Base-by-base conservation (phyloP, 2,329 filamentous ascomycete species). In the Fusarium citri region DNA sequence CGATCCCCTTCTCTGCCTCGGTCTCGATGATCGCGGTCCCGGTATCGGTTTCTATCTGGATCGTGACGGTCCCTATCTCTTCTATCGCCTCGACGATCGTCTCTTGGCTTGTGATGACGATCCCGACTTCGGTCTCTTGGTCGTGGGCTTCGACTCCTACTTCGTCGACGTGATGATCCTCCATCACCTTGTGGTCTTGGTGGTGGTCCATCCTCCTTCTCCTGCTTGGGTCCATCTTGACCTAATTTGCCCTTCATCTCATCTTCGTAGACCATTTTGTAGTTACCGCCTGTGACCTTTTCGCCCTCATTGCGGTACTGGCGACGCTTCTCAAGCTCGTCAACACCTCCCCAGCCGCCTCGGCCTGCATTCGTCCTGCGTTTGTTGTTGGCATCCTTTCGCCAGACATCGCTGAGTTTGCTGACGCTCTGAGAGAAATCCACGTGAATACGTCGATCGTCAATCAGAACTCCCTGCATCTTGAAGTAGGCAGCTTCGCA, bases 401-500 rank as follows among this genome's bases (percentile, higher is more conserved):
- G 88, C 96, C 96, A 99, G 18, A 91, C 90, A 68, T 97, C 93
- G 47, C 94, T 96, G 10, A 99, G 83, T 77, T 94, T 95, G 67
- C 90, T 88, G 66, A 94, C 96, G 78, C 94, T 97, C 82, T 99
- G 96, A 14, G 94, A 98, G 80, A 99, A 99, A 81, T 99, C 96
- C 59, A 99, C 96, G 77, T 99, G 96, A 69, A 99, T 99, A 43
- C 96, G 91, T 71, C 97, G 93, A 75, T 99, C 96, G 76, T 99
- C 96, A 71, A 99, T 98, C 58, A 99, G 83, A 3, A 98, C 95
- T 4, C 92, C 94, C 79, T 99, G 94, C 96, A 99, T 99, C 82
- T 99, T 99, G 83, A 97, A 96, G 77, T 98, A 99, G 5, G 96
- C 96, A 55, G 93, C 89, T 81, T 99, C 96, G 79, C 96, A 98